phyloP scores from a whole-genome alignment of 106 monocot genomes.

The Dactylorhiza incarnata region DNA sequence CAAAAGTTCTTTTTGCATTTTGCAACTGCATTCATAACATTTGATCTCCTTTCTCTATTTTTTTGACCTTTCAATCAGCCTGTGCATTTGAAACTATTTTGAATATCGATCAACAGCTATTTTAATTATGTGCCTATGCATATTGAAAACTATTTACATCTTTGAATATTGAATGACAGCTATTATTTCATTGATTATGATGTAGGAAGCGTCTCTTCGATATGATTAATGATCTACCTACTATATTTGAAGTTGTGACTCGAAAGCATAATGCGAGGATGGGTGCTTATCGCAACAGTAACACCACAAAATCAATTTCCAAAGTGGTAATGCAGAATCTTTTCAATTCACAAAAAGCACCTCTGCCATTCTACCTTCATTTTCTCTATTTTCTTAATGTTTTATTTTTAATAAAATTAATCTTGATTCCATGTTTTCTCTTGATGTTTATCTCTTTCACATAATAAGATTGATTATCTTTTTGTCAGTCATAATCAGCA shows the following conservation, averaged over 20 bases:
- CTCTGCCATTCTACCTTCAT: neutral
- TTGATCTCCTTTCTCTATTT: too few relatives aligned
- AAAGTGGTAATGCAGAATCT: slow-evolving; percentile 21
- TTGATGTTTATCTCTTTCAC: neutral
- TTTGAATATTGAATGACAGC: neutral
- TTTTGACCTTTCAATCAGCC: too few relatives aligned
- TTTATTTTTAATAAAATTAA: neutral
- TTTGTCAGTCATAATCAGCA: neutral
- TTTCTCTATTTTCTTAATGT: neutral
- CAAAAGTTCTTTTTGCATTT: too few relatives aligned
- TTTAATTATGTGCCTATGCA: neutral
- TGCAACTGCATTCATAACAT: too few relatives aligned
- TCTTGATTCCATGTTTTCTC: neutral
- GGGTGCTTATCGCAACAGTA: slow-evolving; percentile 13
- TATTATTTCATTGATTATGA: neutral
- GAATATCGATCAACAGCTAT: too few relatives aligned
- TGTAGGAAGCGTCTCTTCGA: slow-evolving; percentile 42
- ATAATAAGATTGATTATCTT: neutral
- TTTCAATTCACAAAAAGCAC: neutral
- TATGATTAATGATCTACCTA: slow-evolving; percentile 53
- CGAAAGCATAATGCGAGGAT: slow-evolving; percentile 27
- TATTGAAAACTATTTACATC: neutral
- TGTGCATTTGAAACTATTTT: too few relatives aligned
- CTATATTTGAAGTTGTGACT: slow-evolving; percentile 38
- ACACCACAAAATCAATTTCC: slow-evolving; percentile 29